Conservation (phyloP, 441 rosid genomes). For the Euphorbia celastroides region DNA sequence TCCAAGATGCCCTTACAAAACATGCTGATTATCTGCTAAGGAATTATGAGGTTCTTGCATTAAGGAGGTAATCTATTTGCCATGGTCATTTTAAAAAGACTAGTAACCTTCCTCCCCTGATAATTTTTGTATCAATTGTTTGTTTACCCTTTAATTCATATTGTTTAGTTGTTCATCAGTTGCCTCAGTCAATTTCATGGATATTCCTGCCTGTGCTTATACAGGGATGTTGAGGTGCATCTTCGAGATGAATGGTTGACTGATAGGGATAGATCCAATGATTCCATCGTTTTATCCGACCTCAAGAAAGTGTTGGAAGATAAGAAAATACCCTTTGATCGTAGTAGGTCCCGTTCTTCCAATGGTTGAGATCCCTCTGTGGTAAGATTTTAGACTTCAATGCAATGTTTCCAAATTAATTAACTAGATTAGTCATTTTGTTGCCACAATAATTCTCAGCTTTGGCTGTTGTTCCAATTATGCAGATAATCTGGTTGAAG, state of each 20-base stretch:
- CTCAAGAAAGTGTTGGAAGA: constrained; percentile 37
- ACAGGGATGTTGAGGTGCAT: constrained; percentile 64
- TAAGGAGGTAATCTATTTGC: constrained; percentile 46
- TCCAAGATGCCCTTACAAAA: constrained; percentile 80
- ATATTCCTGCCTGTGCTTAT: too few relatives aligned
- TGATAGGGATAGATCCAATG: constrained; percentile 56
- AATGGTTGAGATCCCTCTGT: constrained; percentile 20
- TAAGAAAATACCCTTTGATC: constrained; percentile 15
- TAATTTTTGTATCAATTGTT: too few relatives aligned
- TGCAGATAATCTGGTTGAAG: not conserved
- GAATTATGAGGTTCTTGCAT: constrained; percentile 78
- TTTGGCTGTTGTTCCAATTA: not conserved
- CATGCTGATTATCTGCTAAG: constrained; percentile 74
- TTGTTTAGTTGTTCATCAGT: not conserved
- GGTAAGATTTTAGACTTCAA: constrained; percentile 14
- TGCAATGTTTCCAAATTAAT: not conserved
- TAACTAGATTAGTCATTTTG: not conserved
- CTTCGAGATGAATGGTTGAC: constrained; percentile 75
- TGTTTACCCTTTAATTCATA: not conserved
- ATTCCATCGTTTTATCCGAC: constrained; percentile 42
- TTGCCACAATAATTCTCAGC: not conserved
- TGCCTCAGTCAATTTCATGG: too few relatives aligned
- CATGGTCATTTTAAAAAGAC: constrained; percentile 1
- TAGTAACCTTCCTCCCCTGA: not conserved
- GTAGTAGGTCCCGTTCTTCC: constrained; percentile 22